phyloP scores from a whole-genome alignment of 331 rosid species.

The Acacia concinna region DNA sequence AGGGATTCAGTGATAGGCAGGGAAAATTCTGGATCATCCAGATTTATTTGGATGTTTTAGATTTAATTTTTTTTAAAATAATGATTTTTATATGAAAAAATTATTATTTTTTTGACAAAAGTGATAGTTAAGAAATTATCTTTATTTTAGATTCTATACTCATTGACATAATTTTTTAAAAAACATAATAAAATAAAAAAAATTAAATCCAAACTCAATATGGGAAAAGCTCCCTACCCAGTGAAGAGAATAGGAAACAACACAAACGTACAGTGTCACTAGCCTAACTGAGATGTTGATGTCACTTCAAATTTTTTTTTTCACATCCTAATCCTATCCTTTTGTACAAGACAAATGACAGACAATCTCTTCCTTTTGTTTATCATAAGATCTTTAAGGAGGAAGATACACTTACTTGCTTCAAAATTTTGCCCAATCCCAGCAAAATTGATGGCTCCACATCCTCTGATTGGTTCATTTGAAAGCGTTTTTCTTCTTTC shows the following conservation, averaged over 20 bases:
- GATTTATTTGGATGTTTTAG: too few relatives aligned
- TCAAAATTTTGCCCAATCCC: constrained; percentile 47
- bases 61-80: too few relatives aligned
- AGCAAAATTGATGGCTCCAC: constrained; percentile 50
- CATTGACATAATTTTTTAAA: too few relatives aligned
- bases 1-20: too few relatives aligned
- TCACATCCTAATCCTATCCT: not conserved
- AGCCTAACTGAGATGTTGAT: constrained; percentile 39
- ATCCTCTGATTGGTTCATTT: constrained; percentile 27
- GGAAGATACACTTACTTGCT: constrained; percentile 39
- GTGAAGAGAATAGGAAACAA: constrained; percentile 18
- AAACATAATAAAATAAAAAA: too few relatives aligned
- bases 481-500: constrained; percentile 35
- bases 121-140: too few relatives aligned
- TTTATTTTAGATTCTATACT: too few relatives aligned
- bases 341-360: constrained; percentile 35
- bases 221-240: too few relatives aligned
- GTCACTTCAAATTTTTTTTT: constrained; percentile 33
- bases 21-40: too few relatives aligned
- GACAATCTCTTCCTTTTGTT: constrained; percentile 41
- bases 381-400: constrained; percentile 38
- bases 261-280: constrained; percentile 18
- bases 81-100: too few relatives aligned
- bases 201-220: too few relatives aligned
- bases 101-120: too few relatives aligned